These are phyloP conservation scores for Cladosporium sp. DNA, from an alignment of 2,329 filamentous ascomycete genomes.

Conservation along the genomic window DNA sequence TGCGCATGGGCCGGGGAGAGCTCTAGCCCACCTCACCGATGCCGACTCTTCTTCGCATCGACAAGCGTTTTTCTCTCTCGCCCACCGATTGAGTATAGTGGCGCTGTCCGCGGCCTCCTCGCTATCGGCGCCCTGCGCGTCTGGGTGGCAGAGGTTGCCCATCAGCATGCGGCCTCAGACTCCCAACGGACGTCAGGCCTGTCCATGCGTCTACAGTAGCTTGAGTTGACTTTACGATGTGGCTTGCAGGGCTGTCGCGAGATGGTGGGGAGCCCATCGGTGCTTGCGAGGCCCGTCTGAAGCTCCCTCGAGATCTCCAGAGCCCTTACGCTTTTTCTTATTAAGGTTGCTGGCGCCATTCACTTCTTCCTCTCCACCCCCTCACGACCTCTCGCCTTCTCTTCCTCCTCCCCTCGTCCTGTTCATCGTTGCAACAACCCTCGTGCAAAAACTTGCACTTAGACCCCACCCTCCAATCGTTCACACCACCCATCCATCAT, in stretches of 20 bases:
- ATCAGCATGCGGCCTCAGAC: not conserved
- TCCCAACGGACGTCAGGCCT: not conserved
- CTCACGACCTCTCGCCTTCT: not conserved
- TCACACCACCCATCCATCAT: constrained; percentile 38
- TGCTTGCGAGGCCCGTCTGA: not conserved
- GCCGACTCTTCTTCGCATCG: not conserved
- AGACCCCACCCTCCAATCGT: not conserved
- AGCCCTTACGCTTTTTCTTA: not conserved
- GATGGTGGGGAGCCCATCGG: constrained; percentile 1
- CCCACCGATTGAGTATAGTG: constrained; percentile 3
- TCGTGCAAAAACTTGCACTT: not conserved
- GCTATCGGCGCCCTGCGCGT: not conserved
- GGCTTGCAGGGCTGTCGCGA: not conserved
- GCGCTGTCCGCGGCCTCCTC: constrained; percentile 2
- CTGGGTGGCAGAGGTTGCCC: not conserved
- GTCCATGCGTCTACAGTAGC: not conserved
- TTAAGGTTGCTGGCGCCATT: constrained; percentile 2
- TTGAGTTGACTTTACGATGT: not conserved
- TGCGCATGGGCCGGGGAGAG: not conserved
- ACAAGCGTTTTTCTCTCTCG: not conserved
- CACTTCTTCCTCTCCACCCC: not conserved
- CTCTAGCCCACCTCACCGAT: not conserved
- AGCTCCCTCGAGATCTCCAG: not conserved
- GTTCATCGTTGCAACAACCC: not conserved
- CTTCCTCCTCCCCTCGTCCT: constrained; percentile 6